These are phyloP conservation scores for Diphasiastrum complanatum DNA, from an alignment of 83 land plant genomes.

Conservation along the genomic window DNA sequence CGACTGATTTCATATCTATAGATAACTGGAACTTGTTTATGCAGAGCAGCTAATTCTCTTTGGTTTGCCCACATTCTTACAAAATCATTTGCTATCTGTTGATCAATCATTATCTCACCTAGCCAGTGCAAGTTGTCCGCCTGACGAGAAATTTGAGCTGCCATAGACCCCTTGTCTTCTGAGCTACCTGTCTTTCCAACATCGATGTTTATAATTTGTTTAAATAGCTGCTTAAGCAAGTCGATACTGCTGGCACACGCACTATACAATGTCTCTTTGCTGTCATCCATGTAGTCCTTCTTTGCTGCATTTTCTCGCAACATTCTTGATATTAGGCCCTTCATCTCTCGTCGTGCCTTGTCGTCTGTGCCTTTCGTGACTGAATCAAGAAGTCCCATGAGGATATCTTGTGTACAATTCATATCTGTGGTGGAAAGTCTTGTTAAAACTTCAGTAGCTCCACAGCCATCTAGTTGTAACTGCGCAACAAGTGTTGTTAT, in stretches of 20 bases:
- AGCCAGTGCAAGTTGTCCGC: constrained; percentile 15
- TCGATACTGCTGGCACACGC: constrained; percentile 7
- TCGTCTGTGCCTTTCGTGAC: constrained; percentile 34
- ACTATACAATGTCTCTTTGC: neutral
- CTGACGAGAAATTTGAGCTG: constrained; percentile 4
- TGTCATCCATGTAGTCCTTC: too few species aligned
- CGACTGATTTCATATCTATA: constrained; percentile 14
- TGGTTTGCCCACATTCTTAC: neutral
- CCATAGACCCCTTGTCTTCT: neutral
- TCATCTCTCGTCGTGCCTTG: constrained; percentile 51
- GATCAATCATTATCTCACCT: constrained; percentile 1
- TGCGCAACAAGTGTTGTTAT: constrained; percentile 36
- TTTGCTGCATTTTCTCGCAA: constrained; percentile 45
- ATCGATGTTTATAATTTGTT: neutral
- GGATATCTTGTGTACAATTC: constrained; percentile 22
- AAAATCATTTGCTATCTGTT: constrained; percentile 3
- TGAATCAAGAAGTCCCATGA: constrained; percentile 40
- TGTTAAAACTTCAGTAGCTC: constrained; percentile 26
- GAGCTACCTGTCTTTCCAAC: neutral
- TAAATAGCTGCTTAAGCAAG: neutral
- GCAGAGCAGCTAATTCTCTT: neutral
- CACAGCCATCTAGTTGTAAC: constrained; percentile 29
- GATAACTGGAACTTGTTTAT: neutral
- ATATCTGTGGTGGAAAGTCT: constrained; percentile 25
- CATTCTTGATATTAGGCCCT: constrained; percentile 46